Percentiles rank a stretch among this genome's conserved stretches.
Evolutionary conservation across 225 moss, liverwort and hornwort genomes (phyloP).

Genomic region (Marchantia paleacea): DNA sequence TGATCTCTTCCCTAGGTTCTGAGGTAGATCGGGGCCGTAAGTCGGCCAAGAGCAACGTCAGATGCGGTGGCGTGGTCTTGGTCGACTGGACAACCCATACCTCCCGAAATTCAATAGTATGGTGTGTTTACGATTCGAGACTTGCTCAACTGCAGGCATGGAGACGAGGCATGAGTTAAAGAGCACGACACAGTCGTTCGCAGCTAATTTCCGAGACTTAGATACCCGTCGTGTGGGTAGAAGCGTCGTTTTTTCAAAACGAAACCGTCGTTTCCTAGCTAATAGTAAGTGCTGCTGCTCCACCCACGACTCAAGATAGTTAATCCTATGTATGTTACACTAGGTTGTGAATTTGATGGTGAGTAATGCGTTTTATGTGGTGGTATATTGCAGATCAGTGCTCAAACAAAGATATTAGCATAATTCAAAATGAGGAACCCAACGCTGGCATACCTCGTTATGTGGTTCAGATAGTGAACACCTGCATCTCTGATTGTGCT

Average conservation of each 20-base stretch:
- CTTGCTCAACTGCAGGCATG: constrained; percentile 25
- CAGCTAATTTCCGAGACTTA: background rate
- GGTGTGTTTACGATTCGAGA: constrained; percentile 7
- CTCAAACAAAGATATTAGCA: constrained; percentile 26
- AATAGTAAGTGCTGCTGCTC: constrained; percentile 21
- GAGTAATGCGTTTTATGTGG: constrained; percentile 15
- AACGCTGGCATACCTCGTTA: constrained; percentile 16
- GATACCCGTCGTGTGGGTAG: constrained; percentile 16
- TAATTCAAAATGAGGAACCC: constrained; percentile 9
- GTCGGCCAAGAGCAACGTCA: background rate
- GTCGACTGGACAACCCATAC: background rate
- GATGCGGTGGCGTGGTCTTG: background rate
- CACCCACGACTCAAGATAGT: background rate
- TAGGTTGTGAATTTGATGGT: background rate
- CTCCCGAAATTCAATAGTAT: background rate
- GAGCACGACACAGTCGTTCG: background rate
- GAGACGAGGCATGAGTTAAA: constrained; percentile 9
- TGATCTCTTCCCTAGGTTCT: background rate
- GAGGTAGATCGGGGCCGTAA: too few species aligned
- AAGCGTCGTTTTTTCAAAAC: constrained; percentile 6
- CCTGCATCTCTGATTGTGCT: constrained; percentile 23
- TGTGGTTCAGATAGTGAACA: constrained; percentile 21
- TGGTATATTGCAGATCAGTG: constrained; percentile 23
- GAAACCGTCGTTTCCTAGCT: constrained; percentile 16
- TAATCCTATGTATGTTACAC: background rate